Conservation (phyloP, 2,329 filamentous ascomycete species). For the Talaromyces funiculosus region DNA sequence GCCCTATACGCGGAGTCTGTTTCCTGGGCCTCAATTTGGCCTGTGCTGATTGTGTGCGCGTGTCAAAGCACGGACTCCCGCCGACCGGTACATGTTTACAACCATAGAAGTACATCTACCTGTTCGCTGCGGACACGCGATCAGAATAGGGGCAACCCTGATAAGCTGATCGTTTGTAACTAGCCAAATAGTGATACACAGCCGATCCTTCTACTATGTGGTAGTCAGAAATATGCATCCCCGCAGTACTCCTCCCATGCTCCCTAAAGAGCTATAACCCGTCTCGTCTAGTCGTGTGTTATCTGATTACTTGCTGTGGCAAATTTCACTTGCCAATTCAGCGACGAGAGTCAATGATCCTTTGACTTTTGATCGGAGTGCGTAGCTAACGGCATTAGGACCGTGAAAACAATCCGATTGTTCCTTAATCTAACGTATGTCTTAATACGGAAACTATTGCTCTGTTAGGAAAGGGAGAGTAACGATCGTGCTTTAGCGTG, state of each 20-base stretch:
- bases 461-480: neutral
- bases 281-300: neutral
- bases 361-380: neutral
- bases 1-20: neutral
- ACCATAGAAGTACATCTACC: too few species aligned
- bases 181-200: neutral
- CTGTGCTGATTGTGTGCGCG: neutral
- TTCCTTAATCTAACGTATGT: neutral
- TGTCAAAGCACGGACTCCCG: conserved; percentile 9
- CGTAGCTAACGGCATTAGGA: neutral
- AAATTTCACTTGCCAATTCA: neutral
- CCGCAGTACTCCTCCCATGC: neutral
- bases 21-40: neutral
- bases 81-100: neutral
- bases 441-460: neutral
- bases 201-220: neutral
- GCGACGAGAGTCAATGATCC: neutral
- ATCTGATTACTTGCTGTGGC: neutral
- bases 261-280: neutral
- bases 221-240: neutral
- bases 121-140: neutral
- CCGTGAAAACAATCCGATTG: neutral
- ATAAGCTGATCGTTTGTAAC: neutral
- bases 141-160: neutral
- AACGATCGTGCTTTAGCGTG: neutral